Conservation (phyloP, 2,329 filamentous ascomycete genomes). For the Herpomyces periplanetae region DNA sequence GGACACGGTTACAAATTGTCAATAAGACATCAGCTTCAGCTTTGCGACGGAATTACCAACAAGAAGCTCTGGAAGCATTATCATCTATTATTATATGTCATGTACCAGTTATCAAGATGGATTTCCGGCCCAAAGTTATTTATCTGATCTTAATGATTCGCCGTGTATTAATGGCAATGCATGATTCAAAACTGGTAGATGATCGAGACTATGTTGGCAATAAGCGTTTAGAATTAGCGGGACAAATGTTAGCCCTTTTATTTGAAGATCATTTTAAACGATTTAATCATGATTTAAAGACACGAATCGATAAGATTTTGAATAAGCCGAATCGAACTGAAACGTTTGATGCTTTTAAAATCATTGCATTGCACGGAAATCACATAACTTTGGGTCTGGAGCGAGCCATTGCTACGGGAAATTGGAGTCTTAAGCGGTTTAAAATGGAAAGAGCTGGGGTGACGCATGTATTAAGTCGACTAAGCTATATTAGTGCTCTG, state of each 20-base stretch:
- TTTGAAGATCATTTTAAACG: constrained; percentile 97
- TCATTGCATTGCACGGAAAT: constrained; percentile 46
- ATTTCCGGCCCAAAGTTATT: constrained; percentile 84
- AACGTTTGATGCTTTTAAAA: constrained; percentile 47
- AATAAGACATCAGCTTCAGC: constrained; percentile 17
- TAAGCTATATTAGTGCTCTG: constrained; percentile 81
- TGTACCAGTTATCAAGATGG: constrained; percentile 54
- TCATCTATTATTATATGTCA: constrained; percentile 79
- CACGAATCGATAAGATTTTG: constrained; percentile 71
- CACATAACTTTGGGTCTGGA: constrained; percentile 78
- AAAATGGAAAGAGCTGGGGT: constrained; percentile 93
- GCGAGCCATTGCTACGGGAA: constrained; percentile 77
- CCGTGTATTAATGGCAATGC: constrained; percentile 70
- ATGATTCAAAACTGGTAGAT: constrained; percentile 58
- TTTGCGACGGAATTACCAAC: constrained; percentile 31
- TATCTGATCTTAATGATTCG: constrained; percentile 92
- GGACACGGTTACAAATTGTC: constrained; percentile 51
- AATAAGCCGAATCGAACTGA: constrained; percentile 71
- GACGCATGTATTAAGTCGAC: constrained; percentile 66
- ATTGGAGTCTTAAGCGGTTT: constrained; percentile 92
- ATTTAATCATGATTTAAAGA: constrained; percentile 54
- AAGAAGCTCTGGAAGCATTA: constrained; percentile 68
- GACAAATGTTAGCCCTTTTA: constrained; percentile 59
- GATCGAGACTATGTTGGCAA: constrained; percentile 95
- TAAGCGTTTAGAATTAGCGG: constrained; percentile 72